phyloP scores from a whole-genome alignment of 164 flowering plant species.

The Dillenia turbinata region DNA sequence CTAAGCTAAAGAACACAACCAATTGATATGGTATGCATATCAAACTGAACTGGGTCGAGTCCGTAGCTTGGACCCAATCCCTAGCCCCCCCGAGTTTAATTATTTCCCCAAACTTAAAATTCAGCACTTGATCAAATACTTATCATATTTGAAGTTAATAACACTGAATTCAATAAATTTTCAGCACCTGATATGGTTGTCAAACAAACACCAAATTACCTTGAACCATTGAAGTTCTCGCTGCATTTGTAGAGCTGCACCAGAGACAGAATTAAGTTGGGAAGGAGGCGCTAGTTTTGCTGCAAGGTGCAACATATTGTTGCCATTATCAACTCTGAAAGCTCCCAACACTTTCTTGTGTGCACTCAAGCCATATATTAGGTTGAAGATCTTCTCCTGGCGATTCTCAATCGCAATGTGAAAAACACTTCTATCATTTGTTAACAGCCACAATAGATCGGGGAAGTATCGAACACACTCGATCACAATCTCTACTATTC shows the following conservation, averaged over 20 bases:
- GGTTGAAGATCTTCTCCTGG: conserved; percentile 4
- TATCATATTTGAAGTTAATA: background rate
- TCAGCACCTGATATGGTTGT: background rate
- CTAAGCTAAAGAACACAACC: no score
- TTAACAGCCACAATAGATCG: background rate
- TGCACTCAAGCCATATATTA: conserved; percentile 3
- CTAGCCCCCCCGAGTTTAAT: no score
- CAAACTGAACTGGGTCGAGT: no score
- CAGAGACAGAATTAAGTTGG: background rate
- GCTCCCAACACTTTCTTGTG: background rate
- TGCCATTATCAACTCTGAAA: background rate
- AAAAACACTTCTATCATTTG: background rate
- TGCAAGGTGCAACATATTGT: conserved; percentile 6
- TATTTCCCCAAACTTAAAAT: no score
- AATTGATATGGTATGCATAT: no score
- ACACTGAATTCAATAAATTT: background rate
- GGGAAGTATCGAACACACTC: conserved; percentile 3
- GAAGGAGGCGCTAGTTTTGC: conserved; percentile 5
- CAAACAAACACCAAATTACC: background rate
- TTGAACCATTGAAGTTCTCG: conserved; percentile 5
- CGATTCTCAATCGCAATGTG: conserved; percentile 6
- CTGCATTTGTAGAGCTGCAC: conserved; percentile 15
- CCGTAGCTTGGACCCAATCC: no score
- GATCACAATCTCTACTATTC: conserved; percentile 1
- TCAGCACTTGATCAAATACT: background rate